Evolutionary conservation across 306 rosid species (phyloP).

Genomic region (Urtica urens): DNA sequence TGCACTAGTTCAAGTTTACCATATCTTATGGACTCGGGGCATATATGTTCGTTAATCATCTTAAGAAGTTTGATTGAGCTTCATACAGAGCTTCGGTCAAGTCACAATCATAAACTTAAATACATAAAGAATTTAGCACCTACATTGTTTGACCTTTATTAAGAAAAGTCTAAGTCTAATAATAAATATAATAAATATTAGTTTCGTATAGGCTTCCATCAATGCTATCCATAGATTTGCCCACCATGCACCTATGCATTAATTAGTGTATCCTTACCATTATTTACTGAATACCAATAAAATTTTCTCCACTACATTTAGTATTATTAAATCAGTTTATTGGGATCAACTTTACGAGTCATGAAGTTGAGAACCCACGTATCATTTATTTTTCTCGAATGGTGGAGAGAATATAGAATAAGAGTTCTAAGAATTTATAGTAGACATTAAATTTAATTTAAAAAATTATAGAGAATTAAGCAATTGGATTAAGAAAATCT

Average conservation of each 20-base stretch:
- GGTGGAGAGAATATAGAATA: conserved; percentile 11
- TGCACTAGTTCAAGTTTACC: too few species aligned
- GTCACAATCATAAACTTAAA: conserved; percentile 2
- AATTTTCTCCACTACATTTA: conserved; percentile 7
- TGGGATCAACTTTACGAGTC: conserved; percentile 10
- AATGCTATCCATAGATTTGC: conserved; percentile 4
- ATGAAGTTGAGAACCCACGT: conserved; percentile 8
- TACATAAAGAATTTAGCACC: not conserved
- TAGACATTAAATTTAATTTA: not conserved
- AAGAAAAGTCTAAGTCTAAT: not conserved
- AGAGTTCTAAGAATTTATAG: not conserved
- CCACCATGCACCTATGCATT: not conserved
- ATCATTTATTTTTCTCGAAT: not conserved
- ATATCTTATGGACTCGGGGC: too few species aligned
- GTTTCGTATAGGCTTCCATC: not conserved
- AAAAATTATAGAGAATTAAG: not conserved
- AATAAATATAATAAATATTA: too few species aligned
- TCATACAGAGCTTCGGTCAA: too few species aligned
- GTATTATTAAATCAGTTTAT: conserved; percentile 21
- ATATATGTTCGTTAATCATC: too few species aligned
- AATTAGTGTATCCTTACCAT: not conserved
- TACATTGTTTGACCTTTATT: not conserved
- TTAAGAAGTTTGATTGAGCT: too few species aligned
- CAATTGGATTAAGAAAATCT: not conserved
- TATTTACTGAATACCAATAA: conserved; percentile 5